A percentile compares a stretch with the other conserved stretches of the same genome.
Conservation (phyloP, 129 eudicot genomes). For the Lonicera japonica region DNA sequence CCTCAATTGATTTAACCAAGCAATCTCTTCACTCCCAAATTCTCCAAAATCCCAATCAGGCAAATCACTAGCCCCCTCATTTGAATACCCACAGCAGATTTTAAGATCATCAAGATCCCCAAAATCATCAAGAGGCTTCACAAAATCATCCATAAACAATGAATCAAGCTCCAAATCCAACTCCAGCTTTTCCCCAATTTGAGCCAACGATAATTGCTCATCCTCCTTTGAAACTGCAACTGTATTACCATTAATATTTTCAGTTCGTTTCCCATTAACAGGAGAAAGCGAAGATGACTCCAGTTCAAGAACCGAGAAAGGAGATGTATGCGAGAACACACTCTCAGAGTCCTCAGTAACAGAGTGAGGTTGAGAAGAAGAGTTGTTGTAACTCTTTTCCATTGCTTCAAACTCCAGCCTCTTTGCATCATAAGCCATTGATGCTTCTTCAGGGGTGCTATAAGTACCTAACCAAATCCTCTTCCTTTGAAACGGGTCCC, state of each 20-base stretch:
- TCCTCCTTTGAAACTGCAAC: too few relatives aligned
- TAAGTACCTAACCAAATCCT: constrained; percentile 81
- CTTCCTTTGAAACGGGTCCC: constrained; percentile 50
- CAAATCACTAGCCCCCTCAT: constrained; percentile 28
- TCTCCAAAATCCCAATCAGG: constrained; percentile 77
- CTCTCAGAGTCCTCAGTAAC: constrained; percentile 46
- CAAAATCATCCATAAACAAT: constrained; percentile 23
- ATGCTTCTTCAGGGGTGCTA: constrained; percentile 62
- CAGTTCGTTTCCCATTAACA: not conserved
- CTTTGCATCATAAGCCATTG: constrained; percentile 45
- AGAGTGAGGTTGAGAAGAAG: constrained; percentile 9
- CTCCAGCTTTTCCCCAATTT: constrained; percentile 19
- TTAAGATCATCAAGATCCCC: constrained; percentile 50
- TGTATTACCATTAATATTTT: too few relatives aligned
- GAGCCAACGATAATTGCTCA: constrained; percentile 28
- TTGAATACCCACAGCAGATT: constrained; percentile 29
- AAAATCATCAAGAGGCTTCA: constrained; percentile 33
- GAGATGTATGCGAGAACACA: constrained; percentile 42
- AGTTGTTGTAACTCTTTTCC: constrained; percentile 2
- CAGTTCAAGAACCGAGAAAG: constrained; percentile 43
- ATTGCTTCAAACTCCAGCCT: constrained; percentile 50
- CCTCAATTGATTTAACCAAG: constrained; percentile 52
- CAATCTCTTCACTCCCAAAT: constrained; percentile 44
- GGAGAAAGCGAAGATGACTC: constrained; percentile 14
- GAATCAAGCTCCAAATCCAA: constrained; percentile 47